Base-by-base conservation (phyloP, 345 rosid species). In the Raphanus raphanistrum region DNA sequence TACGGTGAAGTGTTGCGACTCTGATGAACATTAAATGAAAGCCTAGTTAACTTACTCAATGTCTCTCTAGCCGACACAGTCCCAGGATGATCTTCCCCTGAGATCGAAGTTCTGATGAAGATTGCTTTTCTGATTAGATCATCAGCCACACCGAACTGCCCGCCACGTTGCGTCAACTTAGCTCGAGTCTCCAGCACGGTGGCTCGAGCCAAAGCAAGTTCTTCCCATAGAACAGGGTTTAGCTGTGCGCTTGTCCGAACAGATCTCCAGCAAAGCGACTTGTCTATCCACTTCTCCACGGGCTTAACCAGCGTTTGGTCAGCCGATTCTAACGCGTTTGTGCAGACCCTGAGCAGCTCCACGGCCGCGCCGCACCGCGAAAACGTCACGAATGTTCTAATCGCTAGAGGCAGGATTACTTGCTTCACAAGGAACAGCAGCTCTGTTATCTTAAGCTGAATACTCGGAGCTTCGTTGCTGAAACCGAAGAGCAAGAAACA, bases 181-280 rank as follows among this genome's bases (percentile, higher is more conserved):
- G 98, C 93, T 79, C 99, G 82, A 21, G 94, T 91, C 83, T 95
- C 99, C 28, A 95, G 88, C 80, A 95, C 97, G 0, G 89, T 88
- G 55, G 98, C 99, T 84, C 98, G 88, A 29, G 85, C 78, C 5
- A 95, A 74, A 1, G 98, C 99, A 64, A 95, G 87, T 62, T 95
- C 99, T 88, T 92, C 90, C 98, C 98, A 95, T 16, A 95, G 88
- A 48, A 68, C 74, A 8, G 99, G 99, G 87, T 90, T 91, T 73
- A 92, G 80, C 82, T 92, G 96, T 9, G 99, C 99, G 10, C 86
- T 90, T 0, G 97, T 92, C 83, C 83, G 91, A 67, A 89, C 77
- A 0, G 97, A 92, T 80, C 94, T 84, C 96, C 98, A 95, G 77
- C 99, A 92, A 26, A 89, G 88, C 13, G 99, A 89, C 62, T 83